Evolutionary conservation across 768 basidiomycete genomes (phyloP), one percentile per base, ranked within the genome.

Genomic region (Gloeopeniophorella convolvens): DNA sequence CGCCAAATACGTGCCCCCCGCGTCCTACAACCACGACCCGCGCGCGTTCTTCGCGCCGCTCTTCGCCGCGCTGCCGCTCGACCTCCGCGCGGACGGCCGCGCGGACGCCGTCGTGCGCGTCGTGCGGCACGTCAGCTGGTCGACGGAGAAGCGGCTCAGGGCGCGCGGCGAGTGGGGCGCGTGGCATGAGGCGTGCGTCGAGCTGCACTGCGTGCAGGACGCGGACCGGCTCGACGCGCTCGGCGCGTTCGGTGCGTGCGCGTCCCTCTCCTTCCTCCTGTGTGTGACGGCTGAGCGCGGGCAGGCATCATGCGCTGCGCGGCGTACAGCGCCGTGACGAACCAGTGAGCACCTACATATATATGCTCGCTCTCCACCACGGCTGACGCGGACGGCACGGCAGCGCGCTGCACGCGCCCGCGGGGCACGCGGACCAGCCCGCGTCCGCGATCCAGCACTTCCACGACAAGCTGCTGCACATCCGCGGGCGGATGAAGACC

Each of bases 81-180:
- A 86, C 60, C 68, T 86, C 24, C 67, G 87, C 36, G 57, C 64
- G 12, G 79, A 85, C 47, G 80, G 81, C 2, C 75, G 83, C 23
- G 84, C 80, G 23, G 68, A 66, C 35, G 57, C 70, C 18, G 72
- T 89, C 40, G 68, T 77, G 21, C 70, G 66, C 56, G 78, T 94
- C 51, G 71, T 93, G 24, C 82, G 89, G 27, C 84, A 82, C 54
- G 83, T 92, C 3, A 90, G 86, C 0, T 94, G 89, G 87, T 83
- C 77, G 35, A 91, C 83, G 3, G 92, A 94, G 66, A 84, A 81
- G 63, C 79, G 73, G 54, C 69, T 87, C 6, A 71, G 77, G 13
- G 72, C 75, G 43, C 63, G 66, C 2, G 81, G 78, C 0, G 52
- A 68, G 45, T 79, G 85, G 71, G 76, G 72, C 2, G 67, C 71